Conservation (phyloP, 345 rosid genomes). For the Lepidium sativum region DNA sequence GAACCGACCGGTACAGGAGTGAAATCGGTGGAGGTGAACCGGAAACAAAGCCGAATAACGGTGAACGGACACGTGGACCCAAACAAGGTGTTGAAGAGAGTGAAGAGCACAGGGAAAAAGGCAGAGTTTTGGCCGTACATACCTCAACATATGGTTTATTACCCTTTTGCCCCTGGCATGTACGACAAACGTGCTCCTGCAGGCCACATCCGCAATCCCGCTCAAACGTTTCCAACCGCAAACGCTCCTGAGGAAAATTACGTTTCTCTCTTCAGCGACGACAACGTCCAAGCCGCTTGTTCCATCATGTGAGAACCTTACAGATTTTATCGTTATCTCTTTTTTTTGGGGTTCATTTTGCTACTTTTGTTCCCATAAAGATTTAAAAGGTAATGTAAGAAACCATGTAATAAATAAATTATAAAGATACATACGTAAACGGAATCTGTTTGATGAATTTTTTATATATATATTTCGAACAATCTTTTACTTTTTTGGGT, state of each 20-base stretch:
- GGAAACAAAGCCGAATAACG: slow-evolving; percentile 39
- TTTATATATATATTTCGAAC: neutral
- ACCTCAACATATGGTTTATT: slow-evolving; percentile 41
- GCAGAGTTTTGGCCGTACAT: slow-evolving; percentile 56
- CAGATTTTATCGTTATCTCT: neutral
- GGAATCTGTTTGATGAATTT: neutral
- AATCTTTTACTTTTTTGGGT: neutral
- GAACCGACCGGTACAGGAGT: slow-evolving; percentile 28
- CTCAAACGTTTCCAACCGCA: slow-evolving; percentile 35
- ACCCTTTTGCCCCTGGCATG: slow-evolving; percentile 44
- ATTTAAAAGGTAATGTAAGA: neutral
- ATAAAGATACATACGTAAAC: neutral
- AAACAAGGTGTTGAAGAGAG: slow-evolving; percentile 43
- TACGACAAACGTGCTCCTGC: slow-evolving; percentile 52
- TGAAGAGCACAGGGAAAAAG: slow-evolving; percentile 40
- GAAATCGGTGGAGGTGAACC: slow-evolving; percentile 40
- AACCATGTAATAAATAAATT: neutral
- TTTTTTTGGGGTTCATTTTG: neutral
- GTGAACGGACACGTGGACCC: slow-evolving; percentile 46
- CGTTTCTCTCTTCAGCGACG: slow-evolving; percentile 37
- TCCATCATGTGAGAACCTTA: slow-evolving; percentile 32
- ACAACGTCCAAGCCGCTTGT: slow-evolving; percentile 39
- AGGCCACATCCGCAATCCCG: slow-evolving; percentile 36
- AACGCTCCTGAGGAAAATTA: slow-evolving; percentile 32
- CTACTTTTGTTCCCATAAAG: neutral